These are phyloP conservation scores for Ogataea salicorniae DNA, from an alignment of 805 yeast species.

Conservation along the genomic window DNA sequence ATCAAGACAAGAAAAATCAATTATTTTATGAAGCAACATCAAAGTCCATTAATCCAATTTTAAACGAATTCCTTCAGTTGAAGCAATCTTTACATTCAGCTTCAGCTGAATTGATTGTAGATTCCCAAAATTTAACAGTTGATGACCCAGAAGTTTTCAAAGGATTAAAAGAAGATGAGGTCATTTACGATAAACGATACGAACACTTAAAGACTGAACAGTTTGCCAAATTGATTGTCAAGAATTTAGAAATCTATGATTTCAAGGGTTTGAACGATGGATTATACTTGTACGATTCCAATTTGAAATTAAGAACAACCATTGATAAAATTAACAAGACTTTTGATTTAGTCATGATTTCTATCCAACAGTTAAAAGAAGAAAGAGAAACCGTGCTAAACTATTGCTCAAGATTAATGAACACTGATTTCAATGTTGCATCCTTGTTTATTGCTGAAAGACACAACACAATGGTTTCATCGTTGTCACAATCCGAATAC, in stretches of 20 bases:
- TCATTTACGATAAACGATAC: conserved; percentile 35
- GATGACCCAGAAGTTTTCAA: conserved; percentile 72
- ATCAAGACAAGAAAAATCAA: conserved; percentile 16
- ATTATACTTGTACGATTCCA: conserved; percentile 24
- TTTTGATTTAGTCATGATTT: conserved; percentile 30
- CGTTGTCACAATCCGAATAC: conserved; percentile 23
- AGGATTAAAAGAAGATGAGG: conserved; percentile 54
- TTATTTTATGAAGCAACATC: conserved; percentile 31
- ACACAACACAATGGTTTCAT: conserved; percentile 31
- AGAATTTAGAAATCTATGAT: conserved; percentile 38
- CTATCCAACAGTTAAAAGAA: conserved; percentile 57
- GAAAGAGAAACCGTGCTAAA: conserved; percentile 67
- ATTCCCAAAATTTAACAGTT: conserved; percentile 63
- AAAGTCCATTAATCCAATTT: conserved; percentile 36
- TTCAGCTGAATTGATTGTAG: conserved; percentile 54
- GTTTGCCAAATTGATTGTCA: conserved; percentile 43
- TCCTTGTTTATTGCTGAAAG: conserved; percentile 43
- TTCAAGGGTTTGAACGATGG: conserved; percentile 31
- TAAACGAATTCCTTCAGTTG: conserved; percentile 66
- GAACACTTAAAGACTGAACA: conserved; percentile 41
- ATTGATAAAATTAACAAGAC: conserved; percentile 33
- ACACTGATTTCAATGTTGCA: conserved; percentile 61
- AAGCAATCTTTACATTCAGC: conserved; percentile 70
- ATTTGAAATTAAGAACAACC: conserved; percentile 31
- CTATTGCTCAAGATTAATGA: conserved; percentile 75